Conservation (phyloP, 2,329 filamentous ascomycete species). For the Pyrenochaeta sp. region DNA sequence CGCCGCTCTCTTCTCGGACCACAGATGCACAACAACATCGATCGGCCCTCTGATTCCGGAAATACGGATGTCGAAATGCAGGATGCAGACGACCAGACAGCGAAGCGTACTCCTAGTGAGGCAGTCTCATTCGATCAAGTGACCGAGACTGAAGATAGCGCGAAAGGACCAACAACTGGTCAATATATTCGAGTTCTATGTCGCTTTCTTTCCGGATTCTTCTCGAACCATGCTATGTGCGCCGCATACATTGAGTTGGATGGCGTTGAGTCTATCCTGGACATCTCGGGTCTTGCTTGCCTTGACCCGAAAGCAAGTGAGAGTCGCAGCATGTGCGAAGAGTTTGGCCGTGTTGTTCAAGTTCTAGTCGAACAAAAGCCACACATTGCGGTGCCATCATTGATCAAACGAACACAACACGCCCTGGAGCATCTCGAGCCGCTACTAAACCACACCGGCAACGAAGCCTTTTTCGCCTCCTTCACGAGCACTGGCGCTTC, state of each 20-base stretch:
- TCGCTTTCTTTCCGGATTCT: constrained; percentile 80
- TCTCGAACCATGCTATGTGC: constrained; percentile 77
- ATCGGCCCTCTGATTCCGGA: constrained; percentile 20
- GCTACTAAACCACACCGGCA: constrained; percentile 64
- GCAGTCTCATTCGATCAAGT: constrained; percentile 48
- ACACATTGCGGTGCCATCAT: constrained; percentile 80
- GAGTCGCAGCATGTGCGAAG: constrained; percentile 66
- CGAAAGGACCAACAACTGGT: constrained; percentile 63
- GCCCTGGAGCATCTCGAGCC: constrained; percentile 74
- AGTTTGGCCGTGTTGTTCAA: constrained; percentile 77
- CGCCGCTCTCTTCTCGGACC: constrained; percentile 54
- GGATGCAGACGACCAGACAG: constrained; percentile 52
- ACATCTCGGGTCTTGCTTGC: constrained; percentile 83
- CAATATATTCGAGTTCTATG: constrained; percentile 78
- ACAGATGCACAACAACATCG: constrained; percentile 43
- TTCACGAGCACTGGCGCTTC: constrained; percentile 55
- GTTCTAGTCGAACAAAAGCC: constrained; percentile 82
- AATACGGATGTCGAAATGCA: constrained; percentile 69
- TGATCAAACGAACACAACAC: constrained; percentile 76
- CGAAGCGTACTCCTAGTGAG: constrained; percentile 18
- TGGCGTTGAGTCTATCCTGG: constrained; percentile 83
- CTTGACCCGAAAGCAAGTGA: constrained; percentile 78
- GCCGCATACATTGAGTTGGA: constrained; percentile 77
- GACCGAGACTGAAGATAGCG: constrained; percentile 60
- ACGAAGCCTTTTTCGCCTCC: constrained; percentile 73